Evolutionary conservation across 169 alveolate genomes (phyloP).

Genomic region (Toxoplasma gondii): DNA sequence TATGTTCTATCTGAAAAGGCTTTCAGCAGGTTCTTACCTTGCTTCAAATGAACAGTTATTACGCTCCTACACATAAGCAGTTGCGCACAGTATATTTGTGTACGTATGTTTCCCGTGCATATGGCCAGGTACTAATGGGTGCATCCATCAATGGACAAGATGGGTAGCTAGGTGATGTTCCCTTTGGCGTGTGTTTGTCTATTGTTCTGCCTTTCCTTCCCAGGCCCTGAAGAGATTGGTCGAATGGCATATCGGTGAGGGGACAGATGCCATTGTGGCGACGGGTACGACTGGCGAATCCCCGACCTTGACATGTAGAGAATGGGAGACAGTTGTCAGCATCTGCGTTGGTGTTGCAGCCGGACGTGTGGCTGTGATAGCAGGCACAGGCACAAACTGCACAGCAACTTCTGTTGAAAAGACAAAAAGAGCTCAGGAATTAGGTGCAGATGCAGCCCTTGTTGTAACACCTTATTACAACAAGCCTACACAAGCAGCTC

Average conservation of each 20-base stretch:
- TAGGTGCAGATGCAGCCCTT: conserved; percentile 52
- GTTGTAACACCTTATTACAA: conserved; percentile 48
- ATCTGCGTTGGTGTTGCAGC: not conserved
- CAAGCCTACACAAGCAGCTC: conserved; percentile 39
- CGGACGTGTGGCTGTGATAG: conserved; percentile 35
- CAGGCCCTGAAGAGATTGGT: conserved; percentile 42
- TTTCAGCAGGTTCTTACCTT: not conserved
- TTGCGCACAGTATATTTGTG: no score
- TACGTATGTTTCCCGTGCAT: no score
- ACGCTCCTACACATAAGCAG: no score
- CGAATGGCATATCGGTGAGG: conserved; percentile 45
- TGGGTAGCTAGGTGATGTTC: no score
- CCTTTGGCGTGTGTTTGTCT: no score
- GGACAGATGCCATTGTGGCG: conserved; percentile 27
- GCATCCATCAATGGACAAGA: no score
- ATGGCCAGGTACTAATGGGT: no score
- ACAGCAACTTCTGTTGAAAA: not conserved
- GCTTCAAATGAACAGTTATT: not conserved
- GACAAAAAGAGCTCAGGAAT: not conserved
- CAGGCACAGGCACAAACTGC: conserved; percentile 49
- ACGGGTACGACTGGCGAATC: conserved; percentile 42
- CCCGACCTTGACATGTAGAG: not conserved
- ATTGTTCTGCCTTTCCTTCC: not conserved
- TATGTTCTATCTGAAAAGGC: no score
- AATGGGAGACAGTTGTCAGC: conserved; percentile 25